Evolutionary conservation across 345 rosid species (phyloP).

Genomic region (Cardamine resedifolia): DNA sequence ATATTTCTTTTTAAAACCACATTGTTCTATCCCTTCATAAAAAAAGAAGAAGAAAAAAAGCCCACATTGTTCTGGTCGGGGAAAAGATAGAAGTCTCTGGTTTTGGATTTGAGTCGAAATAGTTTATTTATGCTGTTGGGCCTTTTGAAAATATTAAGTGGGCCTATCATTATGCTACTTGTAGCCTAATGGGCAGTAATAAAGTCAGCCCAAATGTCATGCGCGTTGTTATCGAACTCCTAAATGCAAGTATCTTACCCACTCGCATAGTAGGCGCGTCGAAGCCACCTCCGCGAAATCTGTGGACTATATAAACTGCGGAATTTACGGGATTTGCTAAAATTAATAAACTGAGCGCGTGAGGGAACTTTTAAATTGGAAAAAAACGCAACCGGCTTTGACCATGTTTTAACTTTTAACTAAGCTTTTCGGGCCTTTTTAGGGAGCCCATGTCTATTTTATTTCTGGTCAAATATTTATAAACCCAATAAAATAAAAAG

Average conservation of each 20-base stretch:
- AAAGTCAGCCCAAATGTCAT: background rate
- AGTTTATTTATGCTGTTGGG: background rate
- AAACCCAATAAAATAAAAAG: background rate
- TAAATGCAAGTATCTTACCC: background rate
- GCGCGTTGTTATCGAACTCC: background rate
- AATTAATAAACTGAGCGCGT: background rate
- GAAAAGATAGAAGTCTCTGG: background rate
- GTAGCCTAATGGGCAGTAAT: background rate
- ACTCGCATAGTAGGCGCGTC: background rate
- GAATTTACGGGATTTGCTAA: background rate
- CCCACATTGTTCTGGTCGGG: too few relatives aligned
- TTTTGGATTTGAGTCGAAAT: background rate
- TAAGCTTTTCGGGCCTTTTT: background rate
- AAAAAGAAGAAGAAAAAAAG: too few relatives aligned
- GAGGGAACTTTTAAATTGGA: background rate
- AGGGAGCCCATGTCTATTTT: background rate
- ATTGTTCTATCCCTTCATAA: too few relatives aligned
- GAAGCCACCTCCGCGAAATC: background rate
- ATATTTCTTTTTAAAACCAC: too few relatives aligned
- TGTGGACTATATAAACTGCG: background rate
- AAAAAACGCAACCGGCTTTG: background rate
- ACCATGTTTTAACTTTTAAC: background rate
- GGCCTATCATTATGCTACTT: background rate
- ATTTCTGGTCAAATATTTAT: background rate
- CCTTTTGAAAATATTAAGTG: background rate